These are phyloP conservation scores for Citrullus colocynthis DNA, from an alignment of 306 rosid genomes.

Conservation along the genomic window DNA sequence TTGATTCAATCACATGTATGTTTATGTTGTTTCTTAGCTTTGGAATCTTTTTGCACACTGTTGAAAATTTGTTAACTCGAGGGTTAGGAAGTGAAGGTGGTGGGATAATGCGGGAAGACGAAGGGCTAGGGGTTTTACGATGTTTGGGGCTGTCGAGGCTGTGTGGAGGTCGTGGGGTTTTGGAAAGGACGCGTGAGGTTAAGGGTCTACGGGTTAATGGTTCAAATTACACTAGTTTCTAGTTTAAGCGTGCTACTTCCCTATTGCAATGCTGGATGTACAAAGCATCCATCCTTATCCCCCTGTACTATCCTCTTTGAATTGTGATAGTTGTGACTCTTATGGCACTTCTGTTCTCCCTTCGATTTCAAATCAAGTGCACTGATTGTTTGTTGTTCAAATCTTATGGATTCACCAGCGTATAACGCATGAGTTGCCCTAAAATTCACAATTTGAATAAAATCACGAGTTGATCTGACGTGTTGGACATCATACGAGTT, in stretches of 20 bases:
- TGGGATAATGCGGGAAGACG: neutral
- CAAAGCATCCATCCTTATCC: neutral
- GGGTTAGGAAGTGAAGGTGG: neutral
- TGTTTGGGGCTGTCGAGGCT: neutral
- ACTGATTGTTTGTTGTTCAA: neutral
- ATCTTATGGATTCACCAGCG: neutral
- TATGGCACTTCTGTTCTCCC: neutral
- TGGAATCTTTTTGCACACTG: neutral
- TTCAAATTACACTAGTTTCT: neutral
- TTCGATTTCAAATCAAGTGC: neutral
- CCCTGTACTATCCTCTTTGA: neutral
- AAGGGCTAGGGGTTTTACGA: neutral
- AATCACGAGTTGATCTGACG: neutral
- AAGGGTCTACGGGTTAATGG: neutral
- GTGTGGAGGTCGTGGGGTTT: neutral
- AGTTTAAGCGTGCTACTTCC: neutral
- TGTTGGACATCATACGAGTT: neutral
- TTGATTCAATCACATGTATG: neutral
- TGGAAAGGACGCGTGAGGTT: neutral
- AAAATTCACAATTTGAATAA: neutral
- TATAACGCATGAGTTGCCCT: neutral
- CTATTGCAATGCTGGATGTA: neutral
- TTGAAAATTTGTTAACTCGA: neutral
- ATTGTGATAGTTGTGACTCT: neutral
- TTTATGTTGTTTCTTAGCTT: neutral